Evolutionary conservation across 257 asterid genomes (phyloP).

Genomic region (Lithospermum erythrorhizon): DNA sequence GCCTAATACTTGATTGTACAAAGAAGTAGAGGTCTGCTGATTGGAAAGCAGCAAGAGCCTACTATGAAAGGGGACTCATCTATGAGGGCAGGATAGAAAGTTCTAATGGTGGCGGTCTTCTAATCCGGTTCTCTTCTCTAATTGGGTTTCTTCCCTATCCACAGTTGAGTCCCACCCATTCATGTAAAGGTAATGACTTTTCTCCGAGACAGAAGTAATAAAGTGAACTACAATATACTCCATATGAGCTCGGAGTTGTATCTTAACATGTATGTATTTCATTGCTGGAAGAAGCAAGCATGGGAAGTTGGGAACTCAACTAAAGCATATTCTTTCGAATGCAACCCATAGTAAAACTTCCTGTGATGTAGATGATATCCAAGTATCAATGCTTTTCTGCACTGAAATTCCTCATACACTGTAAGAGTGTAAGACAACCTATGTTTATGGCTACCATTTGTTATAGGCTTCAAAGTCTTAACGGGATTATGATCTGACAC

Average conservation of each 20-base stretch:
- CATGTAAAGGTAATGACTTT: slow-evolving; percentile 60
- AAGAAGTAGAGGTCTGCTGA: slow-evolving; percentile 99
- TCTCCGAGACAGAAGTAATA: not conserved
- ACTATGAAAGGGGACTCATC: slow-evolving; percentile 47
- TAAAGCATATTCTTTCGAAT: too few species aligned
- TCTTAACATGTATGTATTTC: too few species aligned
- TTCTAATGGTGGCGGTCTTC: slow-evolving; percentile 77
- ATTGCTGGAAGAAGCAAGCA: too few species aligned
- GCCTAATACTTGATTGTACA: slow-evolving; percentile 37
- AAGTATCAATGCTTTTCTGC: too few species aligned
- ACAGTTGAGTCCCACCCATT: slow-evolving; percentile 66
- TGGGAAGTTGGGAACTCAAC: too few species aligned
- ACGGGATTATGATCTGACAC: too few species aligned
- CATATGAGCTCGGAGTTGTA: not conserved
- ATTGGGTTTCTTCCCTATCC: slow-evolving; percentile 91
- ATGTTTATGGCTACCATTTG: too few species aligned
- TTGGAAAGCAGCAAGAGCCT: slow-evolving; percentile 78
- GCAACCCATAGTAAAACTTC: too few species aligned
- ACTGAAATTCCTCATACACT: too few species aligned
- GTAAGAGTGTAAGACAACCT: too few species aligned
- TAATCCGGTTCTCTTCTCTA: slow-evolving; percentile 69
- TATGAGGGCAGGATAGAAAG: slow-evolving; percentile 68
- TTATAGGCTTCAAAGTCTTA: too few species aligned
- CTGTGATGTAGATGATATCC: too few species aligned
- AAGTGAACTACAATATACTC: not conserved